Evolutionary conservation across 345 rosid genomes (phyloP).

Genomic region (Cardamine occulta): DNA sequence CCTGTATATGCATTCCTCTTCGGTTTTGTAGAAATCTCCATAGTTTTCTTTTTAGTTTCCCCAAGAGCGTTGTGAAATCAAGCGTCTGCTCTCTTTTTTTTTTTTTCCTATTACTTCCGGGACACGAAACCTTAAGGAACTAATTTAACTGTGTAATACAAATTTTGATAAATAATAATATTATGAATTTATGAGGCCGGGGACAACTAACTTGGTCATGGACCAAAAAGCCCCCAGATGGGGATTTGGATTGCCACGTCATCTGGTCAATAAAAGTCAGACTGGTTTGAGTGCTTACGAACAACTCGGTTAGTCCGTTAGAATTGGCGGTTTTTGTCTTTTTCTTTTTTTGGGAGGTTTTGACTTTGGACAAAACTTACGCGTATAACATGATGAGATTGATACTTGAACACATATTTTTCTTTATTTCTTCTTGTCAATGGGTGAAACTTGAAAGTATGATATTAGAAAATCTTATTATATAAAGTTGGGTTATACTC

Average conservation of each 20-base stretch:
- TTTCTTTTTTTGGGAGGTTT: not conserved
- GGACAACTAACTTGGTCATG: not conserved
- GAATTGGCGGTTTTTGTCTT: conserved; percentile 14
- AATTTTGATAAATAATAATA: not conserved
- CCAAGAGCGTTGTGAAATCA: not conserved
- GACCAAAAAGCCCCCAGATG: not conserved
- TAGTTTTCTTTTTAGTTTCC: conserved; percentile 16
- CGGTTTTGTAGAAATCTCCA: not conserved
- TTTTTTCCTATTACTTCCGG: conserved; percentile 4
- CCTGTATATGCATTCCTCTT: conserved; percentile 17
- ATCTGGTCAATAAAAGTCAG: conserved; percentile 8
- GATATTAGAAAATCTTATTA: not conserved
- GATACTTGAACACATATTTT: conserved; percentile 2
- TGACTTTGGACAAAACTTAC: conserved; percentile 3
- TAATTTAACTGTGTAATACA: conserved; percentile 15
- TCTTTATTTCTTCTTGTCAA: conserved; percentile 17
- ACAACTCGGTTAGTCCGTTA: not conserved
- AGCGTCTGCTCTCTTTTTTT: not conserved
- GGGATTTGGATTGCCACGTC: conserved; percentile 8
- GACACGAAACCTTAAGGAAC: conserved; percentile 6
- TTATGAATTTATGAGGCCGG: not conserved
- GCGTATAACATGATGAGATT: conserved; percentile 21
- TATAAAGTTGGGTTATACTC: no score
- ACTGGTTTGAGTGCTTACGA: not conserved
- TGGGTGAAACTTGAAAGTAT: not conserved